Conservation (phyloP, 306 rosid genomes). For the Prunus mira region DNA sequence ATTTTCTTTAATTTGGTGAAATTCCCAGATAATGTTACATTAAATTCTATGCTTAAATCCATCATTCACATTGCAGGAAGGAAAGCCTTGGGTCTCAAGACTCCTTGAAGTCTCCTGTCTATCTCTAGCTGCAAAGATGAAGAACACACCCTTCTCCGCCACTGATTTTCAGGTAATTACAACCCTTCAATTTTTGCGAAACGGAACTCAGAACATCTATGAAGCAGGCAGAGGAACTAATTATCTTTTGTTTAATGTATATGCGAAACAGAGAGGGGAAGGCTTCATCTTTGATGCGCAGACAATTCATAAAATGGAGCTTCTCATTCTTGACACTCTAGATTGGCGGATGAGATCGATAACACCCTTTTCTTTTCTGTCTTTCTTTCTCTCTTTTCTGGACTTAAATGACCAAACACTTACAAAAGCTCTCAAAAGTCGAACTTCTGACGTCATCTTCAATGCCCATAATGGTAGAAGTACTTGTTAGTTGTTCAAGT, state of each 20-base stretch:
- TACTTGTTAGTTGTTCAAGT: constrained; percentile 8
- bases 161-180: constrained; percentile 43
- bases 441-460: constrained; percentile 64
- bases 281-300: constrained; percentile 44
- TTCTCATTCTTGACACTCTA: constrained; percentile 57
- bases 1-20: neutral
- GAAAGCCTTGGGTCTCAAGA: constrained; percentile 53
- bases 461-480: constrained; percentile 52
- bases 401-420: constrained; percentile 39
- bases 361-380: constrained; percentile 69
- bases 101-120: constrained; percentile 50
- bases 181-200: neutral
- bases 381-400: constrained; percentile 45
- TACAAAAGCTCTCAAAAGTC: constrained; percentile 41
- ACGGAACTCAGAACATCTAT: neutral
- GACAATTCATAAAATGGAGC: constrained; percentile 59
- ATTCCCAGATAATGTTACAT: neutral
- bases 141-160: constrained; percentile 38
- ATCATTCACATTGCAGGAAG: constrained; percentile 35
- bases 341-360: constrained; percentile 75
- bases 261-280: constrained; percentile 46
- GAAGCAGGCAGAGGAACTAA: constrained; percentile 3
- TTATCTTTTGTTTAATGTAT: neutral
- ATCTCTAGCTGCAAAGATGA: constrained; percentile 76
- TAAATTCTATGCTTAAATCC: neutral